Percentiles rank a stretch among this genome's conserved stretches.
These are phyloP conservation scores for Zymoseptoria brevis DNA, from an alignment of 2,329 filamentous ascomycete genomes.

Conservation along the genomic window DNA sequence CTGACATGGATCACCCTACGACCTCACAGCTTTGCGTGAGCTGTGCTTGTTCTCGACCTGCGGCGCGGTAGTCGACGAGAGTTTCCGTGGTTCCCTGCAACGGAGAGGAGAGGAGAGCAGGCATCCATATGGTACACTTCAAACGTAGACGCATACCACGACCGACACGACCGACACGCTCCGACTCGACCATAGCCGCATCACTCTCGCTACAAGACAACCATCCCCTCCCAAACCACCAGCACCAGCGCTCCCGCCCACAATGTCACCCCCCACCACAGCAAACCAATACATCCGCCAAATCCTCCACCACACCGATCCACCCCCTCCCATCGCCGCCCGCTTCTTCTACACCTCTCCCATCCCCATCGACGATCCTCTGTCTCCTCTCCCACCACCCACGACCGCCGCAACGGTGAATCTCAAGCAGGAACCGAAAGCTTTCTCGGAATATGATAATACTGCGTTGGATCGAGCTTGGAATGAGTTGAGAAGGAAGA, in stretches of 20 bases:
- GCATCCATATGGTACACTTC: neutral
- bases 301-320: constrained; percentile 33
- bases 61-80: neutral
- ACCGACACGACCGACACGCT: neutral
- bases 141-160: no score
- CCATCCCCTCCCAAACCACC: no score
- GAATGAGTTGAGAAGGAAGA: constrained; percentile 28
- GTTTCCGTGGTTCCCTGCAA: neutral
- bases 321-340: constrained; percentile 29
- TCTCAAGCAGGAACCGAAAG: constrained; percentile 26
- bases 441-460: constrained; percentile 34
- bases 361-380: constrained; percentile 33
- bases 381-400: constrained; percentile 32
- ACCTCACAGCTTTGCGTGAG: neutral
- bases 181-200: neutral
- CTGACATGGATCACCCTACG: neutral
- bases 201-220: no score
- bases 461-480: constrained; percentile 30
- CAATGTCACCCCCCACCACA: neutral
- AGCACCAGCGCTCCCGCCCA: no score
- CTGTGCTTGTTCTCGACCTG: neutral
- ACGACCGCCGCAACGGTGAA: constrained; percentile 17
- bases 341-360: constrained; percentile 33
- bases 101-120: neutral
- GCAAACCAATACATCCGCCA: constrained; percentile 40